A percentile compares a stretch with the other conserved stretches of the same genome.
Conservation (phyloP, 345 rosid genomes). For the Lepidium aucheri region DNA sequence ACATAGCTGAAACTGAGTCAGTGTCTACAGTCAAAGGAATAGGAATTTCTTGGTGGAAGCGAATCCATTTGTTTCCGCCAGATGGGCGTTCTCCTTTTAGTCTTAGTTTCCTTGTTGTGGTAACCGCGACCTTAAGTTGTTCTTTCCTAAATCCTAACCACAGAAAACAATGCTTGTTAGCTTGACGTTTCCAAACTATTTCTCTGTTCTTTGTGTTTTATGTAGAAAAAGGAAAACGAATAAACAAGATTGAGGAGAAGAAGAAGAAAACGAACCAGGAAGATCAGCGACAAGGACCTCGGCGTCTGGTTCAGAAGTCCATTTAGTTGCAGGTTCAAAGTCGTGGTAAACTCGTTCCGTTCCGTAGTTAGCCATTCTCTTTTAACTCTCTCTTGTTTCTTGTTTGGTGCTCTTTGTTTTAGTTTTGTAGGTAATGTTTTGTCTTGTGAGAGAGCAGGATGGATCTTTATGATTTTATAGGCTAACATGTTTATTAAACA, state of each 20-base stretch:
- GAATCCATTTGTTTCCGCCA: conserved; percentile 30
- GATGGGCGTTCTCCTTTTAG: conserved; percentile 28
- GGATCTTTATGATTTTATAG: conserved; percentile 17
- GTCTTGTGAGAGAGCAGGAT: conserved; percentile 10
- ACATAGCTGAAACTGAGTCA: conserved; percentile 27
- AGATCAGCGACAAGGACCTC: conserved; percentile 30
- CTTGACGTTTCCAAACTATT: not conserved
- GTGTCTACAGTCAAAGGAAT: conserved; percentile 18
- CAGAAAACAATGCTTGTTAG: conserved; percentile 7
- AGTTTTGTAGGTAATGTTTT: conserved; percentile 16
- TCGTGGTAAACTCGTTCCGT: conserved; percentile 20
- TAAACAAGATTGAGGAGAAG: conserved; percentile 20
- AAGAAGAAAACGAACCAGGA: conserved; percentile 24
- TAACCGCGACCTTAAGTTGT: conserved; percentile 25
- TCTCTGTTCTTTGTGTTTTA: not conserved
- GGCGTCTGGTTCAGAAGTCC: conserved; percentile 28
- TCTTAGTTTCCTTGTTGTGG: conserved; percentile 24
- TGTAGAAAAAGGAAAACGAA: not conserved
- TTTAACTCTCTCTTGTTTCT: not conserved
- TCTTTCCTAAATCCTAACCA: conserved; percentile 31
- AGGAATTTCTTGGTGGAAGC: conserved; percentile 21
- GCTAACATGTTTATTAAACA: conserved; percentile 2
- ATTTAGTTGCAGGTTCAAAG: conserved; percentile 23
- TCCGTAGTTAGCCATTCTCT: conserved; percentile 21
- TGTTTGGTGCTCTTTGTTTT: not conserved